These are phyloP conservation scores for Paraphysoderma sedebokerense DNA, from an alignment of 371 early-diverging fungal genomes.

Conservation along the genomic window DNA sequence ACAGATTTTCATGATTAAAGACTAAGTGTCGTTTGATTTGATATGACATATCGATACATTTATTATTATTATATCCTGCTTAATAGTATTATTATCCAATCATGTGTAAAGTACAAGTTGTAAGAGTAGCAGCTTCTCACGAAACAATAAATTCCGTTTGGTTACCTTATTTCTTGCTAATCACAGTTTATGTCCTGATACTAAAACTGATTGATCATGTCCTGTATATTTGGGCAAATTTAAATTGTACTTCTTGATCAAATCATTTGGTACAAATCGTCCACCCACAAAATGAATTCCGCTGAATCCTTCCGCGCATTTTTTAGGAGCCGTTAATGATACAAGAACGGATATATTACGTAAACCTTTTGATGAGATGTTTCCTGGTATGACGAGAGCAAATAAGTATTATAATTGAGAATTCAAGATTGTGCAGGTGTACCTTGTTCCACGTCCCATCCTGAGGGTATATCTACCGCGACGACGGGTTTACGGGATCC, in stretches of 20 bases:
- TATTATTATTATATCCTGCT: no score
- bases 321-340: slow-evolving; percentile 81
- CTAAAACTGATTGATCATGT: slow-evolving; percentile 35
- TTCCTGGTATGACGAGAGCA: slow-evolving; percentile 10
- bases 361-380: slow-evolving; percentile 2
- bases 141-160: no score
- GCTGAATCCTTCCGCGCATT: slow-evolving; percentile 39
- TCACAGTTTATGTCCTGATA: no score
- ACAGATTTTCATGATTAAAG: no score
- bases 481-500: slow-evolving; percentile 10
- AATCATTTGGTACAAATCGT: slow-evolving; percentile 39
- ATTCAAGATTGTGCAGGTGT: slow-evolving; percentile 3
- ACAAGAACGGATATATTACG: slow-evolving; percentile 33
- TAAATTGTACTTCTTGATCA: slow-evolving; percentile 40
- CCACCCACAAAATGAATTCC: slow-evolving; percentile 83
- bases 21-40: no score
- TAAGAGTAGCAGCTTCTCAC: no score
- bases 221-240: slow-evolving; percentile 44
- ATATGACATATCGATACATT: no score
- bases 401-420: no score
- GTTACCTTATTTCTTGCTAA: no score
- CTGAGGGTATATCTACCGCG: slow-evolving; percentile 80
- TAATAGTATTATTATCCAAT: no score
- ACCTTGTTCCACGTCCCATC: slow-evolving; percentile 82
- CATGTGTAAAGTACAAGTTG: no score